phyloP scores from a whole-genome alignment of 1,284 basidiomycete species.

The Volvariella volvacea region DNA sequence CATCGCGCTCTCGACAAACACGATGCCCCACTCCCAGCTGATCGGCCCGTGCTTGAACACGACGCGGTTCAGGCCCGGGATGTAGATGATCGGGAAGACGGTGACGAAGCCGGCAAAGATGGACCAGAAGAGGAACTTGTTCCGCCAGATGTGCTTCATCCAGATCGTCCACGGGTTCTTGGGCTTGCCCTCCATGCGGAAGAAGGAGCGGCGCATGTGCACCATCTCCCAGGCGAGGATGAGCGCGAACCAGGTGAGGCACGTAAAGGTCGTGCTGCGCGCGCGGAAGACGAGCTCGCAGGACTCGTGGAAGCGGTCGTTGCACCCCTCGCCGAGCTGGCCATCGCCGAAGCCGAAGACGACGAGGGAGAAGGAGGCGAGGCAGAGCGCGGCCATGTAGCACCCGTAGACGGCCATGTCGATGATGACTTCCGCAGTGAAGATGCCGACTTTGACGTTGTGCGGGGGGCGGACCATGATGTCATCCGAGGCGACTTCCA shows the following conservation, averaged over 20 bases:
- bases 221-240: conserved; percentile 1
- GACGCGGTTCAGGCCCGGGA: neutral
- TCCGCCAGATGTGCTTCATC: neutral
- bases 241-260: neutral
- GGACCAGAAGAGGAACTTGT: neutral
- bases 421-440: neutral
- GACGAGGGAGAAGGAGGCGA: neutral
- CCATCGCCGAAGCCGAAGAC: neutral
- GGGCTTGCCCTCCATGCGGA: conserved; percentile 1
- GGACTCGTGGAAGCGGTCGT: neutral
- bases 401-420: conserved; percentile 1
- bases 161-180: neutral
- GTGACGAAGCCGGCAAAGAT: neutral
- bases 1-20: neutral
- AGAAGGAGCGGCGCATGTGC: neutral
- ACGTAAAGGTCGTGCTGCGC: neutral
- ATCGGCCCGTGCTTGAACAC: neutral
- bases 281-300: neutral
- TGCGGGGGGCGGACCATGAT: neutral
- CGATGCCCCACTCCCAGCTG: neutral
- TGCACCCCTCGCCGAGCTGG: neutral
- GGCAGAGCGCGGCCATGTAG: neutral
- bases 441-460: neutral
- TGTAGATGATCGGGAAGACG: conserved; percentile 1
- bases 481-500: neutral